phyloP scores from a whole-genome alignment of 352 stramenopile genomes.

The Phytophthora citricola region DNA sequence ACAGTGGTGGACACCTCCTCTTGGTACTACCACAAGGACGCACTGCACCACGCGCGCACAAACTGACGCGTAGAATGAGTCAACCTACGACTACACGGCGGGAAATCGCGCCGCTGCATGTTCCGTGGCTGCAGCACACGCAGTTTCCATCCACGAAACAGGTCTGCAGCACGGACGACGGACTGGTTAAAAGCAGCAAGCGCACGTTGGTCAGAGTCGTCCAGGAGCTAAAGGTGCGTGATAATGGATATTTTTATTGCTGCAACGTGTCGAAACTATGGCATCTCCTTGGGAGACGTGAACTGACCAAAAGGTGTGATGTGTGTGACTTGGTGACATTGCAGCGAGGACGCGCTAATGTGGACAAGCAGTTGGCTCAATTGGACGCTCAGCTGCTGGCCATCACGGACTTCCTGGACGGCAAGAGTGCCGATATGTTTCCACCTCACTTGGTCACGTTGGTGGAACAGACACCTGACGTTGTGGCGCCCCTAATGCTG shows the following conservation, averaged over 20 bases:
- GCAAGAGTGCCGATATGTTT: constrained; percentile 50
- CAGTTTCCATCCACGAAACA: constrained; percentile 67
- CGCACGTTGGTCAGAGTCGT: constrained; percentile 55
- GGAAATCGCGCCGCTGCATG: constrained; percentile 47
- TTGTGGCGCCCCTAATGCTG: neutral
- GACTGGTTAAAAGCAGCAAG: constrained; percentile 59
- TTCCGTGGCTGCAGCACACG: constrained; percentile 76
- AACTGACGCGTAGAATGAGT: constrained; percentile 15
- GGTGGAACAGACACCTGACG: constrained; percentile 24
- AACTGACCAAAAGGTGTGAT: constrained; percentile 6
- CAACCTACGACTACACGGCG: constrained; percentile 16
- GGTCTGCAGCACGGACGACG: constrained; percentile 52
- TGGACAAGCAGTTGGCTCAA: constrained; percentile 68
- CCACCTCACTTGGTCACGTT: constrained; percentile 42
- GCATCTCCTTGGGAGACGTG: neutral
- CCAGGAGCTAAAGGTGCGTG: constrained; percentile 71
- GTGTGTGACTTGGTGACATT: constrained; percentile 1
- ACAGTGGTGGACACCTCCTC: constrained; percentile 19
- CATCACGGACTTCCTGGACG: constrained; percentile 68
- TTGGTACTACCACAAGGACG: constrained; percentile 5
- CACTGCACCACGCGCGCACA: neutral
- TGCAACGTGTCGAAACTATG: neutral
- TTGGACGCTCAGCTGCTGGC: constrained; percentile 66
- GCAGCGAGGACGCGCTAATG: constrained; percentile 55
- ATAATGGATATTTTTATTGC: neutral